phyloP scores from a whole-genome alignment of 129 eudicot genomes.

The Gnaphalium uliginosum region DNA sequence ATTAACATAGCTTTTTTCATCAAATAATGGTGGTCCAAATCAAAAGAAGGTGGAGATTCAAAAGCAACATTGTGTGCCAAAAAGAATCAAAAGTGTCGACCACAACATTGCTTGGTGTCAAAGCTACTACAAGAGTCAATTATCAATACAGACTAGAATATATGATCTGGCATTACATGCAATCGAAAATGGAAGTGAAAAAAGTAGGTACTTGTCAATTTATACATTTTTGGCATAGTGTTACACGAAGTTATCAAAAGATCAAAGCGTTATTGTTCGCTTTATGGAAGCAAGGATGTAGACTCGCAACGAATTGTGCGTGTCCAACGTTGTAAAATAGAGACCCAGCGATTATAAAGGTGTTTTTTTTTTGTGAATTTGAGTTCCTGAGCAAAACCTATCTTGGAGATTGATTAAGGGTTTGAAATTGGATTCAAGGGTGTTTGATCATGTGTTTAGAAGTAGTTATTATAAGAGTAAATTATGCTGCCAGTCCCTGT shows the following conservation, averaged over 20 bases:
- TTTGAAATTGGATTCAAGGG: too few species aligned
- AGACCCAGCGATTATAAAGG: neutral
- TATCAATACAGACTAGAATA: neutral
- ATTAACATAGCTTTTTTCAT: neutral
- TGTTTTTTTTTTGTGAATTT: neutral
- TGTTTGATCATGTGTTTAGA: too few species aligned
- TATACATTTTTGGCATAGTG: neutral
- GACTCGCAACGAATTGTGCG: neutral
- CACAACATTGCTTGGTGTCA: slow-evolving; percentile 5
- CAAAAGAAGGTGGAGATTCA: neutral
- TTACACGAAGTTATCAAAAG: neutral
- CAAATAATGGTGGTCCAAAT: slow-evolving; percentile 13
- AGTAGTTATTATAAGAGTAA: too few species aligned
- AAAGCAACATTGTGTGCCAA: slow-evolving; percentile 6
- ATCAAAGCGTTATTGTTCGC: neutral
- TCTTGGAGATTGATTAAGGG: neutral
- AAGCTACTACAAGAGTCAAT: neutral
- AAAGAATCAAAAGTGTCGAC: slow-evolving; percentile 2
- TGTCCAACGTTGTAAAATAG: neutral
- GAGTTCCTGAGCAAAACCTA: neutral
- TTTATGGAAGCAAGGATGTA: neutral
- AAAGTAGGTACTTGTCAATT: neutral
- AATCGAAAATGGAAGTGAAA: neutral
- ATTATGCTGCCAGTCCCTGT: too few species aligned
- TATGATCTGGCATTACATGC: neutral